A percentile compares a stretch with the other conserved stretches of the same genome.
phyloP scores from a whole-genome alignment of 371 early-diverging fungal genomes.

The Zychaea mexicana region DNA sequence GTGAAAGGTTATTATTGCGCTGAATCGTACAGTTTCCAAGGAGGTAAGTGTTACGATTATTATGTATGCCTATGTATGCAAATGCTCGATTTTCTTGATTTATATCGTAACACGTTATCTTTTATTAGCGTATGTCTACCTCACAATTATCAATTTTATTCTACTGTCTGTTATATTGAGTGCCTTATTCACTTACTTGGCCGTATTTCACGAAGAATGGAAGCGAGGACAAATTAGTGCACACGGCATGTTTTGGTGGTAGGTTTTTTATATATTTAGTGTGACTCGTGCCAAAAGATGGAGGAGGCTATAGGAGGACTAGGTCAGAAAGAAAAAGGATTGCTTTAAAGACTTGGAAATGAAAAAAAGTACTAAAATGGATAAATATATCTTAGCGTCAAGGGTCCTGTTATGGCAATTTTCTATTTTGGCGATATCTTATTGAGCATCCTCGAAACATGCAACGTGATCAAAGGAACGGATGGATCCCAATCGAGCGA shows the following conservation, averaged over 20 bases:
- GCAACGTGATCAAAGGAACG: conserved; percentile 41
- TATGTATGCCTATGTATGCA: too few species aligned
- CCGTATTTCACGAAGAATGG: conserved; percentile 45
- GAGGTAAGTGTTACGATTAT: conserved; percentile 5
- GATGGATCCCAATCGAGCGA: conserved; percentile 28
- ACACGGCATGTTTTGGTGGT: conserved; percentile 55
- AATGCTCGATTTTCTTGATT: too few species aligned
- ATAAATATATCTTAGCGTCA: conserved; percentile 37
- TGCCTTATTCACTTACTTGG: conserved; percentile 48
- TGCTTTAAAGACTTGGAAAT: too few species aligned
- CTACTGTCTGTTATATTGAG: conserved; percentile 44
- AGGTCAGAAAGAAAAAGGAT: neutral
- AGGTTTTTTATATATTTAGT: too few species aligned
- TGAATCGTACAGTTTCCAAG: conserved; percentile 35
- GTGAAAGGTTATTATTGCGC: conserved; percentile 47
- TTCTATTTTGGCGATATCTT: conserved; percentile 50
- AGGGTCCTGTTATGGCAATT: conserved; percentile 51
- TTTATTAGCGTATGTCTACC: conserved; percentile 36
- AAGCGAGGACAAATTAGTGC: conserved; percentile 38
- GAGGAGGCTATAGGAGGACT: too few species aligned
- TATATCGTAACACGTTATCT: too few species aligned
- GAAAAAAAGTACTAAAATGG: too few species aligned
- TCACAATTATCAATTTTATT: conserved; percentile 45
- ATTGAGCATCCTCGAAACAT: conserved; percentile 26
- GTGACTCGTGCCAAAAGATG: too few species aligned